phyloP scores from a whole-genome alignment of 2,329 filamentous ascomycete genomes.

The Dryadomyces sulphureus region DNA sequence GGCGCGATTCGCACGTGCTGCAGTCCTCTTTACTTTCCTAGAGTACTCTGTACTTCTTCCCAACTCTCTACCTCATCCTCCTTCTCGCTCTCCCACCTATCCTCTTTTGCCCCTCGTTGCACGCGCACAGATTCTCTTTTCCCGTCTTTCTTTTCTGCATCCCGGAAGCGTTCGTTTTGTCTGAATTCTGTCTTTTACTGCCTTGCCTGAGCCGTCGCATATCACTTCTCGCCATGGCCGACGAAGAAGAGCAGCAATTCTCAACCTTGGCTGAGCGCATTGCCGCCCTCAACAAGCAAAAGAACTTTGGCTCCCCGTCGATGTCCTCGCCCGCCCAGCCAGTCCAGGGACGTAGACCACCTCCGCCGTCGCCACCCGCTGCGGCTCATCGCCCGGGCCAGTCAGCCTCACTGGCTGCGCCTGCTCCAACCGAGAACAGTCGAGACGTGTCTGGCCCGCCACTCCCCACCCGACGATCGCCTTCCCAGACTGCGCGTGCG shows the following conservation, averaged over 20 bases:
- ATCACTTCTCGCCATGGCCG: slow-evolving; percentile 32
- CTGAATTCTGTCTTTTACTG: background rate
- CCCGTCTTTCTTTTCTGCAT: background rate
- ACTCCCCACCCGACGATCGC: no score
- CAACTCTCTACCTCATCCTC: background rate
- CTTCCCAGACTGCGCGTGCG: no score
- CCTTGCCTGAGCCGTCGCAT: background rate
- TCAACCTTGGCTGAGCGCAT: slow-evolving; percentile 47
- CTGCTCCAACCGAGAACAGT: no score
- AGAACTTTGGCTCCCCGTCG: slow-evolving; percentile 29
- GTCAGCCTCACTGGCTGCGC: no score
- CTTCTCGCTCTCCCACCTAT: background rate
- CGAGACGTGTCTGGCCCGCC: no score
- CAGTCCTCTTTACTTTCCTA: no score
- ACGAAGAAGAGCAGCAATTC: slow-evolving; percentile 46
- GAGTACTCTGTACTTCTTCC: no score
- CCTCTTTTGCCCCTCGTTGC: background rate
- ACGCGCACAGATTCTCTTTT: background rate
- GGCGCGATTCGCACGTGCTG: background rate
- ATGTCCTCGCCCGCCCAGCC: background rate
- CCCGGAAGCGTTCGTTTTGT: no score
- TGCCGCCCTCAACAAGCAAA: slow-evolving; percentile 46
- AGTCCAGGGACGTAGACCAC: background rate
- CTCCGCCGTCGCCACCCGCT: slow-evolving; percentile 3
- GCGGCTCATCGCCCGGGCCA: no score